Base-by-base conservation (phyloP, 2,329 filamentous ascomycete species). In the Penicillium sp. region DNA sequence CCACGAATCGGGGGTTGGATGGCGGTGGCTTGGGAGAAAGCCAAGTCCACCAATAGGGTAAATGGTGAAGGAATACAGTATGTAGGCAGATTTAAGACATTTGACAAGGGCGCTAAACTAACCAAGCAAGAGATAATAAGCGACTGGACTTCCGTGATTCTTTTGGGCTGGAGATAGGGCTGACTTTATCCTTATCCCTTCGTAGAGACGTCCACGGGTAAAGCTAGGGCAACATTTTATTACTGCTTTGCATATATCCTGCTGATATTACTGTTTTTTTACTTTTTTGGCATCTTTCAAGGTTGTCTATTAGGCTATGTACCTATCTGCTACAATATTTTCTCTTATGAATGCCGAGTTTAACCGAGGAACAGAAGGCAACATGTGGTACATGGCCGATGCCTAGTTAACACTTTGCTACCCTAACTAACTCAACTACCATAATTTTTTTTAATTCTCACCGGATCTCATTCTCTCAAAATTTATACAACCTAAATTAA, bases 1-100 rank as follows among this genome's bases (percentile, higher is more conserved):
- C 70, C 70, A 71, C 70, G 65, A 72, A 72, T 72, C 65, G 67
- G 55, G 36, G 21, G 27, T 17, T 38, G 31, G 25, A 13, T 39
- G 42, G 25, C 21, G 43, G 53, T 36, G 35, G 50, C 17, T 44
- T 60, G 47, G 61, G 64, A 61, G 54, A 64, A 62, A 61, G 39
- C 59, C 39, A 51, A 66, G 54, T 71, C 70, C 70, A 72, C 70
- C 67, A 71, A 71, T 71, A 44, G 62, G 61, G 61, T 49, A 42
- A 59, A 47, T 47, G n/a, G 15, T 41, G 36, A 41, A 52, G 6
- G 39, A 39, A 38, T 42, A 31, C 39, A 27, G 23, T 10, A 10
- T 6, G 8, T 6, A 38, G 35, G 17, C 10, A 31, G 43, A 36
- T 21, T 42, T 21, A 57, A 55, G 25, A 48, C 38, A 49, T 47